Evolutionary conservation across 1,284 basidiomycete species (phyloP).

Genomic region (Irpex rosettiformis): DNA sequence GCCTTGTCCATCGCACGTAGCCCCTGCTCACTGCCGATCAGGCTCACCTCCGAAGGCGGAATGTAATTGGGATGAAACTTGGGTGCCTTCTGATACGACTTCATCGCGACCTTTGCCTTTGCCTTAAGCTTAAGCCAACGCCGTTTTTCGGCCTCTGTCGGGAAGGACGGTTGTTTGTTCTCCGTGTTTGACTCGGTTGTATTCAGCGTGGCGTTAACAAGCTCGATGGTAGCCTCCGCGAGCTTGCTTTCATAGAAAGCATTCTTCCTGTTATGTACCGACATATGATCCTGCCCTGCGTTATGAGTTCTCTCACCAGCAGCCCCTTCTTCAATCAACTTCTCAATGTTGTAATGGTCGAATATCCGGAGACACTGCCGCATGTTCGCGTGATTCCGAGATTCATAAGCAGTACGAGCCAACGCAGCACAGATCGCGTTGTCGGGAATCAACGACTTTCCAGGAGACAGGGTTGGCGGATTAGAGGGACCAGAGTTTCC

Average conservation of each 20-base stretch:
- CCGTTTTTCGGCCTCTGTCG: constrained; percentile 10
- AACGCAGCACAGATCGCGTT: constrained; percentile 49
- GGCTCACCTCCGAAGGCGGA: constrained; percentile 6
- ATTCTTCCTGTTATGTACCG: constrained; percentile 10
- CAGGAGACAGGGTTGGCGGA: constrained; percentile 22
- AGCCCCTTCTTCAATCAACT: background rate
- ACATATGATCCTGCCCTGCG: constrained; percentile 1
- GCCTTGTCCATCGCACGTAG: constrained; percentile 8
- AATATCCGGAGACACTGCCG: constrained; percentile 59
- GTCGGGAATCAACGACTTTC: constrained; percentile 41
- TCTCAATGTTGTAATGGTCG: constrained; percentile 29
- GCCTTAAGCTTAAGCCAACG: constrained; percentile 19
- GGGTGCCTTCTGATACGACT: constrained; percentile 9
- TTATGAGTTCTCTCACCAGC: constrained; percentile 7
- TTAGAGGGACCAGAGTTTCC: constrained; percentile 10
- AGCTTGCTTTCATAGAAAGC: constrained; percentile 21
- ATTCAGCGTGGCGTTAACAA: constrained; percentile 20
- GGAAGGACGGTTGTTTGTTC: background rate
- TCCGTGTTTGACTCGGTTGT: constrained; percentile 10
- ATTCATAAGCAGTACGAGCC: constrained; percentile 49
- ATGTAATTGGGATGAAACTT: background rate
- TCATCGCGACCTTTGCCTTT: constrained; percentile 16
- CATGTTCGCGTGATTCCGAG: constrained; percentile 43
- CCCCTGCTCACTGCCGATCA: constrained; percentile 5
- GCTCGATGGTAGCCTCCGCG: constrained; percentile 19